phyloP scores from a whole-genome alignment of 2,329 filamentous ascomycete genomes.

The Botryotinia convoluta region DNA sequence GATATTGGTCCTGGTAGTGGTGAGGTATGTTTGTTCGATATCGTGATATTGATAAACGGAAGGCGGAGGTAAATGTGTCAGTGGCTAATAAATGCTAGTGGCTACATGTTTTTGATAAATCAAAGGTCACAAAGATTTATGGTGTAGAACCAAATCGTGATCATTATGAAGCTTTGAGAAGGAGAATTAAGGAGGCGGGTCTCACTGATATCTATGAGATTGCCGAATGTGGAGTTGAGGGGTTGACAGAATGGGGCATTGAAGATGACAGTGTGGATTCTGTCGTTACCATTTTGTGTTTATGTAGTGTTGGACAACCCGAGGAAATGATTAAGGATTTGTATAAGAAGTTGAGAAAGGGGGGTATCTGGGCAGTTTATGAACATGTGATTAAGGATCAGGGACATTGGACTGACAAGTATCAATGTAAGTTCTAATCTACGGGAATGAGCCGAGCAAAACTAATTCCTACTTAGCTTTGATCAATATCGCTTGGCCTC shows the following conservation, averaged over 20 bases:
- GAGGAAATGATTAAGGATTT: conserved; percentile 31
- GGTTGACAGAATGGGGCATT: conserved; percentile 46
- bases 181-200: conserved; percentile 50
- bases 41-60: conserved; percentile 38
- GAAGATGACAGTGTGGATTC: conserved; percentile 42
- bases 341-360: conserved; percentile 32
- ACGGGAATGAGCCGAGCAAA: neutral
- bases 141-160: conserved; percentile 62
- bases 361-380: conserved; percentile 34
- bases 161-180: conserved; percentile 49
- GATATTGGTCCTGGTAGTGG: conserved; percentile 63
- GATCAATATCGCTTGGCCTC: conserved; percentile 33
- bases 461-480: conserved; percentile 26
- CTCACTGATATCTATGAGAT: conserved; percentile 59
- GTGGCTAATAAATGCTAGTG: conserved; percentile 51
- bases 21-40: conserved; percentile 55
- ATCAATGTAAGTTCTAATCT: conserved; percentile 31
- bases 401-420: conserved; percentile 26
- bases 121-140: conserved; percentile 46
- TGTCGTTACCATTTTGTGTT: conserved; percentile 34
- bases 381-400: conserved; percentile 34
- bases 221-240: conserved; percentile 61
- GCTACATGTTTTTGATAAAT: conserved; percentile 20
- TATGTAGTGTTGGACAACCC: conserved; percentile 32
- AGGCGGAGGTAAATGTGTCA: neutral